Evolutionary conservation across 1,284 basidiomycete genomes (phyloP).

Genomic region (Anthracocystis walkeri): DNA sequence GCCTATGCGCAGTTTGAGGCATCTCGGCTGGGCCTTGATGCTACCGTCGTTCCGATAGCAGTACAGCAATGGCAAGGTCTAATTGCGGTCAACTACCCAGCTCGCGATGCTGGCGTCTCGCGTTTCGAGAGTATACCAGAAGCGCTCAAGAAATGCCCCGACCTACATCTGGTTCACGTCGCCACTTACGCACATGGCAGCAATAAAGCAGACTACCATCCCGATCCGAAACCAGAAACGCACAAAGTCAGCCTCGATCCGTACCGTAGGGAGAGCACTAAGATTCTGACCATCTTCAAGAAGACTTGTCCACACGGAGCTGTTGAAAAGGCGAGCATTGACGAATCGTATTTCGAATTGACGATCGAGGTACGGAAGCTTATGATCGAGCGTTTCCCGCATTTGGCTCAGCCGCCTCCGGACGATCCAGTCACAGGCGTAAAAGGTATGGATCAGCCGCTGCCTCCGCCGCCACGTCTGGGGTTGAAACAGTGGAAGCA

Average conservation of each 20-base stretch:
- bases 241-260: slow-evolving; percentile 97
- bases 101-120: slow-evolving; percentile 88
- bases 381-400: slow-evolving; percentile 73
- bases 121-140: slow-evolving; percentile 70
- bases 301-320: slow-evolving; percentile 79
- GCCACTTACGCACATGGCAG: slow-evolving; percentile 77
- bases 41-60: slow-evolving; percentile 80
- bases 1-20: slow-evolving; percentile 80
- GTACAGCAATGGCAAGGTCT: slow-evolving; percentile 88
- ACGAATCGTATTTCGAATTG: slow-evolving; percentile 71
- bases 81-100: slow-evolving; percentile 96
- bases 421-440: slow-evolving; percentile 28
- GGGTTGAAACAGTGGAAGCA: slow-evolving; percentile 76
- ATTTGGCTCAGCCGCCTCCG: slow-evolving; percentile 73
- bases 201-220: slow-evolving; percentile 86
- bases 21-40: slow-evolving; percentile 80
- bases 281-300: slow-evolving; percentile 87
- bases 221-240: slow-evolving; percentile 81
- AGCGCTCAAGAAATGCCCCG: slow-evolving; percentile 83
- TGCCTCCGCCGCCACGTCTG: slow-evolving; percentile 80
- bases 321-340: slow-evolving; percentile 74
- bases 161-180: slow-evolving; percentile 88
- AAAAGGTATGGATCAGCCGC: slow-evolving; percentile 80
- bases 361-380: slow-evolving; percentile 66
- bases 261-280: slow-evolving; percentile 89